Conservation (phyloP, 768 basidiomycete genomes). For the Pisolithus orientalis region DNA sequence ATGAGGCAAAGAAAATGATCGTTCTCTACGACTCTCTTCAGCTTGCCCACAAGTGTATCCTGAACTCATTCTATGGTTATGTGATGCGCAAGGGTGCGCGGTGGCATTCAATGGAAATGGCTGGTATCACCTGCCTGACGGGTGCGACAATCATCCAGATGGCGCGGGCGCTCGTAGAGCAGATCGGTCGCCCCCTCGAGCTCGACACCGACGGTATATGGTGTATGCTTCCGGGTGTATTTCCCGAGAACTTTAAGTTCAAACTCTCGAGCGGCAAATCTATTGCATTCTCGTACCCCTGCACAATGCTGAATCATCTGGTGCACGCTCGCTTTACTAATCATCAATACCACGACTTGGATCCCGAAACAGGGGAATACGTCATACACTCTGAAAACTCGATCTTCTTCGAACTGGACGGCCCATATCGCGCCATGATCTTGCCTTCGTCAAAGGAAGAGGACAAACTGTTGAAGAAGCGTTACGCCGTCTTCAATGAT, state of each 20-base stretch:
- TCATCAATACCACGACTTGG: constrained; percentile 92
- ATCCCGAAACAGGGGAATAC: constrained; percentile 81
- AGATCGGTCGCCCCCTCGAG: constrained; percentile 95
- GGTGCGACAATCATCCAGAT: constrained; percentile 98
- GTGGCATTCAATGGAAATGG: constrained; percentile 99
- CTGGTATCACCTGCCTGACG: constrained; percentile 96
- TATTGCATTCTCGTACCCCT: constrained; percentile 90
- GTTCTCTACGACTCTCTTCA: constrained; percentile 98
- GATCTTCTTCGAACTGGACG: constrained; percentile 98
- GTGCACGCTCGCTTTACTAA: constrained; percentile 96
- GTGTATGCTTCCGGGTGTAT: constrained; percentile 99
- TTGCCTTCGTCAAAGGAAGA: constrained; percentile 98
- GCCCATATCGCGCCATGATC: constrained; percentile 98
- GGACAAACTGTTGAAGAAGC: constrained; percentile 96
- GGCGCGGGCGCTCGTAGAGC: constrained; percentile 94
- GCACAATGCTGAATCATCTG: constrained; percentile 99
- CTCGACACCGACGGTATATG: constrained; percentile 99
- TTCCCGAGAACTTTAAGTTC: constrained; percentile 98
- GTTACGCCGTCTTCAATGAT: constrained; percentile 98
- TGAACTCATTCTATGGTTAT: constrained; percentile 99
- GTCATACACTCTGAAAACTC: constrained; percentile 90
- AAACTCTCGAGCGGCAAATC: constrained; percentile 82
- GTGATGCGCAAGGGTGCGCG: constrained; percentile 99
- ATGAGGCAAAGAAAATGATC: constrained; percentile 98
- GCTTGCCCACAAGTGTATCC: constrained; percentile 98